phyloP scores from a whole-genome alignment of 2,329 filamentous ascomycete species.

The Esteya vermicola region DNA sequence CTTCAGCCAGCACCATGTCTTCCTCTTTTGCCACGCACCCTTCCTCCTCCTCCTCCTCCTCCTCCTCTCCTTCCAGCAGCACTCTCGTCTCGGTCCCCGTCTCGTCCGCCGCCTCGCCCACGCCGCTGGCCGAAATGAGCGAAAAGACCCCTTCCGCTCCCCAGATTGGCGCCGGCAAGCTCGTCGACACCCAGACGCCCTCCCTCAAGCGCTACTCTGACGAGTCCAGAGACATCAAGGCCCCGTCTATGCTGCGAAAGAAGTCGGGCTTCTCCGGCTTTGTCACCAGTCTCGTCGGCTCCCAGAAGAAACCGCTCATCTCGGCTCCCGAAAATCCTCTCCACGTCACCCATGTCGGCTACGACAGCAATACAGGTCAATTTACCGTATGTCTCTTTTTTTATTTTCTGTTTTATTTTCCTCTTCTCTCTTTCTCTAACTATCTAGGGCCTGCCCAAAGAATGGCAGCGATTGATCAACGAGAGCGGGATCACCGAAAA shows the following conservation, averaged over 20 bases:
- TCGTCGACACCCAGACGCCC: slow-evolving; percentile 30
- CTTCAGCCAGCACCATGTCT: slow-evolving; percentile 10
- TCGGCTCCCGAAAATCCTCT: slow-evolving; percentile 97
- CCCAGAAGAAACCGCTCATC: slow-evolving; percentile 81
- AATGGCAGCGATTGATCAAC: slow-evolving; percentile 93
- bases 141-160: slow-evolving; percentile 26
- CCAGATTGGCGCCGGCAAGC: slow-evolving; percentile 10
- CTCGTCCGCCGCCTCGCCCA: slow-evolving; percentile 7
- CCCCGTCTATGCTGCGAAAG: slow-evolving; percentile 50
- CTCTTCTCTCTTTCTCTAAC: background rate
- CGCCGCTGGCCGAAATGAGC: slow-evolving; percentile 21
- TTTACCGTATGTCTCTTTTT: slow-evolving; percentile 59
- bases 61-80: slow-evolving; percentile 2
- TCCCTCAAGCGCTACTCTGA: slow-evolving; percentile 66
- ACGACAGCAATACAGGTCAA: slow-evolving; percentile 89
- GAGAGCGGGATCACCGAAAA: slow-evolving; percentile 94
- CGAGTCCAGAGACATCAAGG: slow-evolving; percentile 52
- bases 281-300: slow-evolving; percentile 69
- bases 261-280: slow-evolving; percentile 83
- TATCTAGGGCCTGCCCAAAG: slow-evolving; percentile 73
- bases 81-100: slow-evolving; percentile 5
- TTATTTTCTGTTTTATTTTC: slow-evolving; percentile 6
- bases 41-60: slow-evolving; percentile 9
- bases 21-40: background rate
- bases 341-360: slow-evolving; percentile 94